Evolutionary conservation across 352 stramenopile genomes (phyloP), one percentile per base, ranked within the genome.

Genomic region (Lagenidium giganteum): DNA sequence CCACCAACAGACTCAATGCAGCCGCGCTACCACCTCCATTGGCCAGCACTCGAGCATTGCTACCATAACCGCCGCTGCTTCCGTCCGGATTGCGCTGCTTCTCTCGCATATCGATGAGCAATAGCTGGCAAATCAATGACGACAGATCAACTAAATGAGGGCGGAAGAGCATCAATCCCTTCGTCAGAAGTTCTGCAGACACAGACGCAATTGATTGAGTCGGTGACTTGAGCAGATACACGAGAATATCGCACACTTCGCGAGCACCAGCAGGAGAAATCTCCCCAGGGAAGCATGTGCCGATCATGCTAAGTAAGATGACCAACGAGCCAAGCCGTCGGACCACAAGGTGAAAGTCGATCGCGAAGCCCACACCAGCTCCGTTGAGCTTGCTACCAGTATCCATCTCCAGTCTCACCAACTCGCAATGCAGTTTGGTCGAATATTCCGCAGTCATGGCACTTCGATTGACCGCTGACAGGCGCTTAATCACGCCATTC

Each of bases 241-340:
- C 79, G 17, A 93, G 42, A 3, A 92, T 71, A 31, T 90, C 77
- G 28, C 79, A 91, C 20, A 93, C 82, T 67, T 93, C 77, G 5
- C 79, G 70, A 2, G 82, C 82, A 13, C 70, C 61, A 2, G 77
- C 51, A 3, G 82, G 82, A 1, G 82, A 87, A 18, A 93, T 88
- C 28, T 92, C 82, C 1, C 74, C 82, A 6, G 82, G 82, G 39
- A 81, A 93, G 46, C 76, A 90, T 18, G 82, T 93, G n/a, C 82
- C 82, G 8, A 92, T 81, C 71, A 90, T 88, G 42, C 82, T 90
- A 36, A 91, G 54, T 21, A 93, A 28, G 8, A 93, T 71, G 33
- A 93, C 76, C 5, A 90, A 60, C 17, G 82, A 79, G 5, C 82
- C 82, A 3, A 91, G 41, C 8, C 72, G 67, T 30, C 70, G 61